These are phyloP conservation scores for Lentinus polychrous DNA, from an alignment of 1,284 basidiomycete species.

Conservation along the genomic window DNA sequence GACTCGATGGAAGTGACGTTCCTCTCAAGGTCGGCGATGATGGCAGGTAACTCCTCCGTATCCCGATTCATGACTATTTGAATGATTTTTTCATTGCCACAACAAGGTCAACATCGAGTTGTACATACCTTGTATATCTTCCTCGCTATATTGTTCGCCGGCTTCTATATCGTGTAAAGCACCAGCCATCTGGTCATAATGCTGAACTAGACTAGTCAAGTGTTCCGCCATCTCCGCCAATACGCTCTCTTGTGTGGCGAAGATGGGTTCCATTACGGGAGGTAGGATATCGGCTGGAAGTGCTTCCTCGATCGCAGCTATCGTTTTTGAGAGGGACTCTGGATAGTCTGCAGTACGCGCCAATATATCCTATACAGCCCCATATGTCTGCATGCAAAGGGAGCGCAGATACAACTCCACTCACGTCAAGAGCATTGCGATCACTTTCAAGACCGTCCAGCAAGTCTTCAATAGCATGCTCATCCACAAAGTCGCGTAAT, in stretches of 20 bases:
- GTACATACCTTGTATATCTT: conserved; percentile 56
- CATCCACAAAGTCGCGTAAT: conserved; percentile 75
- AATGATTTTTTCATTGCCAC: conserved; percentile 1
- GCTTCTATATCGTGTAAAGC: conserved; percentile 60
- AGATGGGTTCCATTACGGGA: conserved; percentile 38
- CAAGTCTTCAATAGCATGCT: conserved; percentile 67
- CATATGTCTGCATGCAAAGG: neutral
- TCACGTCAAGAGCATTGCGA: conserved; percentile 56
- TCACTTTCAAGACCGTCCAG: conserved; percentile 67
- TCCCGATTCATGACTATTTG: conserved; percentile 66
- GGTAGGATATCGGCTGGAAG: conserved; percentile 36
- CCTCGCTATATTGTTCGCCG: conserved; percentile 55
- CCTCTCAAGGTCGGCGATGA: conserved; percentile 65
- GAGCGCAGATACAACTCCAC: conserved; percentile 18
- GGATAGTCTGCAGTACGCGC: conserved; percentile 60
- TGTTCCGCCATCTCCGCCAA: conserved; percentile 63
- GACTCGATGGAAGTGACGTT: conserved; percentile 42
- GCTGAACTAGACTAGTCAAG: conserved; percentile 59
- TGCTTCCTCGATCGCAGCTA: conserved; percentile 44
- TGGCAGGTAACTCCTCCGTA: conserved; percentile 64
- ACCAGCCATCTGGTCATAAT: conserved; percentile 68
- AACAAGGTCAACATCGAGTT: neutral
- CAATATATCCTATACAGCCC: conserved; percentile 48
- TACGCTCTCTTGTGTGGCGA: conserved; percentile 51
- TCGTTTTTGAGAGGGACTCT: conserved; percentile 48